Conservation (phyloP, 306 rosid species). For the Trifolium pratense region DNA sequence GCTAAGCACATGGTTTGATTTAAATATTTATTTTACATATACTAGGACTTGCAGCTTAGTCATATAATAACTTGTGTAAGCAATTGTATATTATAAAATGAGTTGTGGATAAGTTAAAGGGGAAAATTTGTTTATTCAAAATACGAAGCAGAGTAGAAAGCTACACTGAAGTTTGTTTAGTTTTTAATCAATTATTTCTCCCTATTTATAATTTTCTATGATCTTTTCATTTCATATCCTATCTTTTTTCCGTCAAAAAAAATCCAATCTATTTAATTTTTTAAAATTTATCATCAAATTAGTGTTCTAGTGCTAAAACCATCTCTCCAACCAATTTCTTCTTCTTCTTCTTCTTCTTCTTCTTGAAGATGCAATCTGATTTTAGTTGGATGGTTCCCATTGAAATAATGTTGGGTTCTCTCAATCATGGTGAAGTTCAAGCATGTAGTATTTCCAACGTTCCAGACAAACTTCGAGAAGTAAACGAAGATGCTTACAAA, state of each 20-base stretch:
- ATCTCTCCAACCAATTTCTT: not conserved
- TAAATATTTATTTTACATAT: too few species aligned
- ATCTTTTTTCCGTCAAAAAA: too few species aligned
- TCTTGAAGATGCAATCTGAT: slow-evolving; percentile 17
- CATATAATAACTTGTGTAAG: too few species aligned
- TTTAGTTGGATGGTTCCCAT: slow-evolving; percentile 30
- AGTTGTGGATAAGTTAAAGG: too few species aligned
- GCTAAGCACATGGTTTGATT: too few species aligned
- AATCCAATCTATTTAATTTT: not conserved
- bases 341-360: not conserved
- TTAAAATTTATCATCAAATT: not conserved
- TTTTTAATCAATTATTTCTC: not conserved
- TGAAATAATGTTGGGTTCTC: not conserved
- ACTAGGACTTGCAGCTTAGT: too few species aligned
- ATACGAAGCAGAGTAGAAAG: not conserved
- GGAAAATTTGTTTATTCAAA: too few species aligned
- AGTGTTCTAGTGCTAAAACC: not conserved
- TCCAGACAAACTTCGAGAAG: slow-evolving; percentile 24
- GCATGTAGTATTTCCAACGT: slow-evolving; percentile 39
- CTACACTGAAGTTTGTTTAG: not conserved
- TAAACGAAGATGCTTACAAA: slow-evolving; percentile 2
- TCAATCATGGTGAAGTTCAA: not conserved
- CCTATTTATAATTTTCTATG: not conserved
- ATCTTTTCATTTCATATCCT: not conserved
- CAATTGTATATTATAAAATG: too few species aligned